A percentile compares a stretch with the other conserved stretches of the same genome.
Evolutionary conservation across 2,329 filamentous ascomycete species (phyloP).

Genomic region (Ascocoryne sarcoides): DNA sequence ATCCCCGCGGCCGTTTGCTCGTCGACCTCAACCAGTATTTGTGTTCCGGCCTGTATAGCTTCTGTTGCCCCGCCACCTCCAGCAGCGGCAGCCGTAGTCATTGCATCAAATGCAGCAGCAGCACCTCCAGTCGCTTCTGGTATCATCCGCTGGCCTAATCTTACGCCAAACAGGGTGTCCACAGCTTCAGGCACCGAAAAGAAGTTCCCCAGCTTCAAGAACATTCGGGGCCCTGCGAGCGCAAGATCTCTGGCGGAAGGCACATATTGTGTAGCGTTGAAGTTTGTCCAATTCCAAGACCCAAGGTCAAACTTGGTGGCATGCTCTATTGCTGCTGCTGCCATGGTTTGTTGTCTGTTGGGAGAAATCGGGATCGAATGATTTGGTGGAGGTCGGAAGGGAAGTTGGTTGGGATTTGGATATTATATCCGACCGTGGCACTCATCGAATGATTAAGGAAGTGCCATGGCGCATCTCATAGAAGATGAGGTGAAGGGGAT

Average conservation of each 20-base stretch:
- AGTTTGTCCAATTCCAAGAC: slow-evolving; percentile 38
- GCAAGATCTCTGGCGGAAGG: slow-evolving; percentile 62
- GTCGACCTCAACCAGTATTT: slow-evolving; percentile 30
- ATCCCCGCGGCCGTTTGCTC: slow-evolving; percentile 33
- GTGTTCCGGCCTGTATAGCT: slow-evolving; percentile 18
- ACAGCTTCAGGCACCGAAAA: slow-evolving; percentile 50
- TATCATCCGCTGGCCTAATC: slow-evolving; percentile 47
- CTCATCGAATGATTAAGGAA: slow-evolving; percentile 4
- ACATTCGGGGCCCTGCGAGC: slow-evolving; percentile 59
- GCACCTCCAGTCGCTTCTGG: slow-evolving; percentile 47
- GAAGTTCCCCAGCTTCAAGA: slow-evolving; percentile 59
- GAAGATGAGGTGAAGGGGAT: no score
- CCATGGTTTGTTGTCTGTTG: slow-evolving; percentile 13
- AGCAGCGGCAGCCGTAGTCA: slow-evolving; percentile 32
- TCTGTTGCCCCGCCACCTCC: slow-evolving; percentile 30
- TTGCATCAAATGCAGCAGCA: slow-evolving; percentile 32
- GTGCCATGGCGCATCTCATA: slow-evolving; percentile 6
- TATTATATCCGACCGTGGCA: no score
- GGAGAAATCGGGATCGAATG: no score
- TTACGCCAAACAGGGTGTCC: slow-evolving; percentile 39
- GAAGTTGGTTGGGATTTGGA: neutral
- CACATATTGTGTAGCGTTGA: slow-evolving; percentile 48
- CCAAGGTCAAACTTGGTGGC: slow-evolving; percentile 36
- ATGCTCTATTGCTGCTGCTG: slow-evolving; percentile 17
- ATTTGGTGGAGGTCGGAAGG: neutral